Conservation (phyloP, 2,329 filamentous ascomycete genomes). For the Rosellinia necatrix region DNA sequence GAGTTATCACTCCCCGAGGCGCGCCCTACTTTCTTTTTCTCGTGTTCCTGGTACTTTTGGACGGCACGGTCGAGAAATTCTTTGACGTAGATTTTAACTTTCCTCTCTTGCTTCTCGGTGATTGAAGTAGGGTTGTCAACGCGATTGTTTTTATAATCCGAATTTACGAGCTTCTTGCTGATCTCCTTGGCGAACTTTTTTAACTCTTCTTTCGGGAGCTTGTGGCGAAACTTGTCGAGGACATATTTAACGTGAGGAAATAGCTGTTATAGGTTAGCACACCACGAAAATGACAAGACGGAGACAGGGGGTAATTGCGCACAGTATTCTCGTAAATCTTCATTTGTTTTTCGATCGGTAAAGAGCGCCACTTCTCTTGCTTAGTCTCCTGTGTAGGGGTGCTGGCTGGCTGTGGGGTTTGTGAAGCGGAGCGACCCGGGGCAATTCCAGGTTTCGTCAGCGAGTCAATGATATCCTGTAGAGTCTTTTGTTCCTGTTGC, state of each 20-base stretch:
- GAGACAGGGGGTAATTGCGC: slow-evolving; percentile 46
- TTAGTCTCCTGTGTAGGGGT: slow-evolving; percentile 62
- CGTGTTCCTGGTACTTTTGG: slow-evolving; percentile 70
- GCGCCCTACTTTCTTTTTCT: slow-evolving; percentile 64
- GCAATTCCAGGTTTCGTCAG: slow-evolving; percentile 72
- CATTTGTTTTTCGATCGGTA: slow-evolving; percentile 84
- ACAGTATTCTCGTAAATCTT: slow-evolving; percentile 95
- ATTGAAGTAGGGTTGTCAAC: slow-evolving; percentile 79
- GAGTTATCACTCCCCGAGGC: slow-evolving; percentile 36
- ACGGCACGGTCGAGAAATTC: slow-evolving; percentile 88
- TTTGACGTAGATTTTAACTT: slow-evolving; percentile 81
- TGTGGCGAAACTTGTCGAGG: slow-evolving; percentile 83
- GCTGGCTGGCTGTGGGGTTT: slow-evolving; percentile 63
- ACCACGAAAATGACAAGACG: slow-evolving; percentile 21
- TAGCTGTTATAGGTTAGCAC: slow-evolving; percentile 57
- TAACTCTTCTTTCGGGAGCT: slow-evolving; percentile 78
- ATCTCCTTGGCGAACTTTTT: slow-evolving; percentile 69
- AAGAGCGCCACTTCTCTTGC: slow-evolving; percentile 71
- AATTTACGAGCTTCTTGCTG: slow-evolving; percentile 86
- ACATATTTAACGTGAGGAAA: slow-evolving; percentile 85
- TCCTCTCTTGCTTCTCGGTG: slow-evolving; percentile 75
- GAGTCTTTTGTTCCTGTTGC: slow-evolving; percentile 67
- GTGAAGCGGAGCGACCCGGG: slow-evolving; percentile 59
- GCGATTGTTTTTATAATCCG: slow-evolving; percentile 88
- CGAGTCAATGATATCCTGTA: slow-evolving; percentile 85